Base-by-base conservation (phyloP, 2,329 filamentous ascomycete genomes). In the Parastagonospora avenae region DNA sequence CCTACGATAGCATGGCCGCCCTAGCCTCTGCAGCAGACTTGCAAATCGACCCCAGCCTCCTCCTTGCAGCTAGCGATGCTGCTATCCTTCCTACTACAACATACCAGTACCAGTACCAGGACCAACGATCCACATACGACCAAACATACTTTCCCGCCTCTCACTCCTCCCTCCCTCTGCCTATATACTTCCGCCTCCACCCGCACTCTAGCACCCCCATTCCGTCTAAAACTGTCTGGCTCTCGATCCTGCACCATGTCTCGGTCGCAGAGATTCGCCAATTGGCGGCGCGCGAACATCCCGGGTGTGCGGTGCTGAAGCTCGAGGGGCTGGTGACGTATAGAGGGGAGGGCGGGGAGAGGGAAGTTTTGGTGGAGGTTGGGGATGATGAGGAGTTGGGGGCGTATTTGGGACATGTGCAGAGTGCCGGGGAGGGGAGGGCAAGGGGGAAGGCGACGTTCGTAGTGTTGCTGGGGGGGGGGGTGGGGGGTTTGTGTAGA, bases 351-450 rank as follows among this genome's bases (percentile, higher is more conserved):
- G 51, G 54, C 8, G 54, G 57, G 4, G 85, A 83, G 4, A 79
- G 79, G 42, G 87, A 90, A 64, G 77, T 89, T 38, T 77, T 77
- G 12, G 82, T 90, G 63, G 75, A 80, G 48, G 87, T 93, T 60
- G 86, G 87, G 47, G 81, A 86, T 35, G 87, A 92, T 61, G 83
- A 85, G 55, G 89, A 93, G 74, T 70, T 94, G 55, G 81, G 82
- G 52, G 87, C 86, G 0, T 93, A 92, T 72, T 72, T 94, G 59
- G 79, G 81, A 40, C 87, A 90, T 66, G 78, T 87, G 24, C 50
- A 40, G 33, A 54, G 45, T 10, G 48, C 36, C 1, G 49, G 36
- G 2, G 24, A 28, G 14, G 49, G 40, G 5, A 31, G 27, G 76
- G 83, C 57, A 79, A 80, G 76, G 32, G 73, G 77, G 66, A 85